Base-by-base conservation (phyloP, 352 stramenopile genomes). In the Globisporangium acanthophoron region DNA sequence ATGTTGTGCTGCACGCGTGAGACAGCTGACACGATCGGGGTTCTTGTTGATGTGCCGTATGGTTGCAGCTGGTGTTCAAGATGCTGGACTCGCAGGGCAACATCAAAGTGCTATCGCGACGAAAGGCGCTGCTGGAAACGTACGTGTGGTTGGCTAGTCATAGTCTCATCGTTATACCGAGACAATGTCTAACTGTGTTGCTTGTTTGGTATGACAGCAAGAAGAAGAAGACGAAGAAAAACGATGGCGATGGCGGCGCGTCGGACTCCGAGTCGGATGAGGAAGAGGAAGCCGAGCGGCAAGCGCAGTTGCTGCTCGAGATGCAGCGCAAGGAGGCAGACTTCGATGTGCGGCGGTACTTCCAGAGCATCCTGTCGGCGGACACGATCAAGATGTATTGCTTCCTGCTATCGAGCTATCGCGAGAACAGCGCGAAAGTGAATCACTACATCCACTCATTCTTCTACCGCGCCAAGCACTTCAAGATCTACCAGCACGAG, bases 381-480 rank as follows among this genome's bases (percentile, higher is more conserved):
- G 85, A 96, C 27, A 93, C 78, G 31, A 78, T 94, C 65, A 76
- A 79, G 44, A 91, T 96, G 80, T 96, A 94, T 63, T 88, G 74
- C 67, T 76, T 81, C 39, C 59, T 92, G 29, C 70, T 96, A 6
- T 48, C 67, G 5, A 60, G 74, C 46, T 94, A 96, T 52, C 82
- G 83, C 44, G 80, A 80, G 18, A 96, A 96, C 59, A 82, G 55
- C 40, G 52, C 76, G 41, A 91, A 91, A 64, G 79, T 96, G 59
- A 96, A 96, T 52, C 86, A 96, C 63, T 96, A 91, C 76, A 79
- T 96, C 24, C 82, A 93, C 68, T 89, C 84, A 24, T 93, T 93
- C 54, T 89, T 96, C 50, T 93, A 93, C 52, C 85, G 85, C 18
- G 80, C 76, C 29, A 90, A 90, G 45, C 74, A 91, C 57, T 94